Conservation (phyloP, 2,329 filamentous ascomycete genomes). For the Cladorrhinum sp. region DNA sequence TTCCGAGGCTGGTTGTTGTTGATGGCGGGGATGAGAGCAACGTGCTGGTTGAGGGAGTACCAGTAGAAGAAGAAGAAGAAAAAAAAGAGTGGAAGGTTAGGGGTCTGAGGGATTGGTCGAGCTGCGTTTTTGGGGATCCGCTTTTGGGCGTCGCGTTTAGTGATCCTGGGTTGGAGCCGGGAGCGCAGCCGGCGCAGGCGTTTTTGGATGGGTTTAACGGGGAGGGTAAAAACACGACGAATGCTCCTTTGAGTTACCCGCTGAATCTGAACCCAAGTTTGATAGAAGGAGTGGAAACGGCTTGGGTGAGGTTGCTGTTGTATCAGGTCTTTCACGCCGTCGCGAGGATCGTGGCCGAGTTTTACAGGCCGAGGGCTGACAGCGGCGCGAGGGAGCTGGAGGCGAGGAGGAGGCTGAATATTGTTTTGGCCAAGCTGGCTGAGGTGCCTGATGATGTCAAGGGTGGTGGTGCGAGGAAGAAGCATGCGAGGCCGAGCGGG, state of each 20-base stretch:
- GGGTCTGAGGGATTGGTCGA: slow-evolving; percentile 58
- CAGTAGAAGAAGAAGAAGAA: slow-evolving; percentile 11
- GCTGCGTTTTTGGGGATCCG: slow-evolving; percentile 58
- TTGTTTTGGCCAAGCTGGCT: slow-evolving; percentile 45
- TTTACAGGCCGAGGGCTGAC: slow-evolving; percentile 49
- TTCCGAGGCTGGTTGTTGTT: slow-evolving; percentile 52
- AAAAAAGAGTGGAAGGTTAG: slow-evolving; percentile 36
- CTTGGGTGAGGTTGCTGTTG: slow-evolving; percentile 47
- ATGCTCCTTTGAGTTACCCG: neutral
- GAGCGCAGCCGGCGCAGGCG: slow-evolving; percentile 2
- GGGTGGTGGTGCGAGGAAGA: slow-evolving; percentile 26
- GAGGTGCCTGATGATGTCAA: slow-evolving; percentile 33
- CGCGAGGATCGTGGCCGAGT: slow-evolving; percentile 50
- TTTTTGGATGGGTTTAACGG: slow-evolving; percentile 8
- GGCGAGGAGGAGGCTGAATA: slow-evolving; percentile 49
- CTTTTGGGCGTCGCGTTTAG: slow-evolving; percentile 51
- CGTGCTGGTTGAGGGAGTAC: slow-evolving; percentile 41
- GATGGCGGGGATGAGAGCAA: slow-evolving; percentile 51
- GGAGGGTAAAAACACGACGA: neutral
- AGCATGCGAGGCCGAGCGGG: slow-evolving; percentile 37
- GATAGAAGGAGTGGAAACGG: slow-evolving; percentile 44
- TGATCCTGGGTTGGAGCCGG: slow-evolving; percentile 32
- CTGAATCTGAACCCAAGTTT: slow-evolving; percentile 23
- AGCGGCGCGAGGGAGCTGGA: slow-evolving; percentile 51
- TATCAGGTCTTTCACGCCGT: slow-evolving; percentile 59